Conservation (phyloP, 1,139 yeast species). For the Debaryomyces robertsiae region DNA sequence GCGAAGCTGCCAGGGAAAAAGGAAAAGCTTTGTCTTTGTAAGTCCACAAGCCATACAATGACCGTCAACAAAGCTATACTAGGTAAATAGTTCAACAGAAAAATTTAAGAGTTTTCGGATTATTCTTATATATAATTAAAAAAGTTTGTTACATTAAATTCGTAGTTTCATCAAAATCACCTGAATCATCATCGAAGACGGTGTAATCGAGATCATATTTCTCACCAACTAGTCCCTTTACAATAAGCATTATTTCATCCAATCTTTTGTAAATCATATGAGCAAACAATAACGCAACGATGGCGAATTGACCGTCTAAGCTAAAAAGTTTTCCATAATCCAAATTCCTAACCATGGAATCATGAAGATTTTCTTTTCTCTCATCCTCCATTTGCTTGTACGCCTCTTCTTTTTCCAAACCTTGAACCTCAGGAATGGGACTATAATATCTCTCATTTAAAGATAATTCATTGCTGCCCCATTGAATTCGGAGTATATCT, state of each 20-base stretch:
- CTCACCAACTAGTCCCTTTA: slow-evolving; percentile 42
- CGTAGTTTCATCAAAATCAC: background rate
- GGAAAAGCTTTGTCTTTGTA: slow-evolving; percentile 54
- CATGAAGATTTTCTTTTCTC: slow-evolving; percentile 10
- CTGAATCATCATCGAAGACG: slow-evolving; percentile 5
- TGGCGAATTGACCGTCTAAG: slow-evolving; percentile 35
- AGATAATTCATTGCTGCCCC: slow-evolving; percentile 31
- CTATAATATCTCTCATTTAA: slow-evolving; percentile 32
- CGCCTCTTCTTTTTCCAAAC: slow-evolving; percentile 2
- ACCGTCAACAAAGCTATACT: background rate
- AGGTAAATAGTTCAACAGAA: slow-evolving; percentile 6
- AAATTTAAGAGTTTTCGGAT: background rate
- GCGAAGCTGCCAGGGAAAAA: slow-evolving; percentile 88
- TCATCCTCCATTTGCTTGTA: slow-evolving; percentile 6
- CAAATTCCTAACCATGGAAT: slow-evolving; percentile 18
- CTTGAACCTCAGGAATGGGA: background rate
- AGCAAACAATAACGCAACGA: slow-evolving; percentile 32
- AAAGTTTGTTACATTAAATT: background rate
- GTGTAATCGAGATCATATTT: slow-evolving; percentile 19
- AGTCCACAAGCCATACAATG: slow-evolving; percentile 9
- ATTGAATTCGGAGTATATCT: slow-evolving; percentile 30
- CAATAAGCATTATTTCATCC: slow-evolving; percentile 34
- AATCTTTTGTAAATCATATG: slow-evolving; percentile 37
- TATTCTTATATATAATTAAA: background rate
- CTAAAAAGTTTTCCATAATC: slow-evolving; percentile 33